Conservation (phyloP, 306 rosid genomes). For the Cicer pinnatifidum region DNA sequence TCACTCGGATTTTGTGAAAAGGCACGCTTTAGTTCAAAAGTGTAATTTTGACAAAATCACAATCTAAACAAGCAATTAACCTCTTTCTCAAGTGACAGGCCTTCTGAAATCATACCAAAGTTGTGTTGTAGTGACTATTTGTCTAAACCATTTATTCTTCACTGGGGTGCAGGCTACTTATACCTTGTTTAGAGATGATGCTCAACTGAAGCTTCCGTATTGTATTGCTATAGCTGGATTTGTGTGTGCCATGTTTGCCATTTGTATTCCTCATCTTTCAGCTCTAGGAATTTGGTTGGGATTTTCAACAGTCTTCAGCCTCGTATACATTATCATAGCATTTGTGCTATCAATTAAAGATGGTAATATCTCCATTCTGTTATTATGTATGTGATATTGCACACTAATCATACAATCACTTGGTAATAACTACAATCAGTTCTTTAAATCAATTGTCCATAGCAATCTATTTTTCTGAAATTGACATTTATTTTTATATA, state of each 20-base stretch:
- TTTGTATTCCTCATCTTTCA: constrained; percentile 82
- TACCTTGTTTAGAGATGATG: constrained; percentile 67
- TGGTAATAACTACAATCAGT: not conserved
- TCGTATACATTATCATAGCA: constrained; percentile 59
- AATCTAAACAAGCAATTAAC: not conserved
- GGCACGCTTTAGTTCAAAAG: too few relatives aligned
- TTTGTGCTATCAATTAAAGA: constrained; percentile 67
- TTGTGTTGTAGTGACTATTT: not conserved
- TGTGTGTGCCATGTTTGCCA: constrained; percentile 74
- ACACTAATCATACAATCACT: constrained; percentile 10
- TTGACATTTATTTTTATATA: too few relatives aligned
- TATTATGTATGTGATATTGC: not conserved
- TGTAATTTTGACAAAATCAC: too few relatives aligned
- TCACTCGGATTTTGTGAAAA: too few relatives aligned
- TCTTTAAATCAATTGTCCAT: not conserved
- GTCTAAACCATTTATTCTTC: not conserved
- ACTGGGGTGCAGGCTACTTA: constrained; percentile 68
- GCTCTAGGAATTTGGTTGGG: constrained; percentile 91
- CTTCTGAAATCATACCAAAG: not conserved
- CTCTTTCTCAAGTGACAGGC: not conserved
- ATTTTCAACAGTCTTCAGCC: constrained; percentile 78
- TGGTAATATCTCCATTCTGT: constrained; percentile 57
- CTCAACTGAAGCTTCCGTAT: constrained; percentile 78
- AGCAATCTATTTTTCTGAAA: not conserved
- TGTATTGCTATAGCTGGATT: constrained; percentile 74